Evolutionary conservation across 1,139 yeast species (phyloP).

Genomic region (Arxiozyma bovina): DNA sequence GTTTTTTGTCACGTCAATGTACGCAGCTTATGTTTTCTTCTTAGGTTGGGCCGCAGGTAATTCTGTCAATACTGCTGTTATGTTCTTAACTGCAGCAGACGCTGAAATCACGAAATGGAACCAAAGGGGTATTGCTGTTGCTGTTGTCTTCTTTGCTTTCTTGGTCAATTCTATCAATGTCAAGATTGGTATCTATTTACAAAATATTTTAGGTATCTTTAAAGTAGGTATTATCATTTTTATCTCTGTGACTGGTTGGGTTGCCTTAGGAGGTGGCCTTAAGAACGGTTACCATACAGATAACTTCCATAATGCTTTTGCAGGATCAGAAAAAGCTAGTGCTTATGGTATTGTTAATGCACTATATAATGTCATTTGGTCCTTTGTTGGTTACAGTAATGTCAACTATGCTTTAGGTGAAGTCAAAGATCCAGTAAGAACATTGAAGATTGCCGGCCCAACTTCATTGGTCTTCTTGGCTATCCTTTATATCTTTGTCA

Average conservation of each 20-base stretch:
- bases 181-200: slow-evolving; percentile 57
- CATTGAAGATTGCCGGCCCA: slow-evolving; percentile 66
- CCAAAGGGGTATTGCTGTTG: slow-evolving; percentile 67
- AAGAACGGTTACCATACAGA: slow-evolving; percentile 45
- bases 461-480: slow-evolving; percentile 53
- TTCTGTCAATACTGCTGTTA: slow-evolving; percentile 30
- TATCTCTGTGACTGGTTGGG: slow-evolving; percentile 73
- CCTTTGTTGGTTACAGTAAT: slow-evolving; percentile 65
- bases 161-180: slow-evolving; percentile 54
- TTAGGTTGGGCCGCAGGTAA: slow-evolving; percentile 79
- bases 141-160: slow-evolving; percentile 64
- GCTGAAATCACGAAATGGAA: slow-evolving; percentile 63
- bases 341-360: slow-evolving; percentile 75
- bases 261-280: slow-evolving; percentile 65
- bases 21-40: slow-evolving; percentile 65
- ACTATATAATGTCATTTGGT: slow-evolving; percentile 73
- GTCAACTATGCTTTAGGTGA: slow-evolving; percentile 80
- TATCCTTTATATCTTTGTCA: slow-evolving; percentile 56
- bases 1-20: slow-evolving; percentile 63
- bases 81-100: slow-evolving; percentile 58
- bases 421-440: slow-evolving; percentile 59
- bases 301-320: slow-evolving; percentile 55
- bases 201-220: slow-evolving; percentile 62
- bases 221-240: slow-evolving; percentile 59
- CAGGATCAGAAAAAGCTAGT: slow-evolving; percentile 47